Percentiles rank a stretch among this genome's conserved stretches.
These are phyloP conservation scores for Podila minutissima DNA, from an alignment of 192 early-diverging fungal genomes.

Conservation along the genomic window DNA sequence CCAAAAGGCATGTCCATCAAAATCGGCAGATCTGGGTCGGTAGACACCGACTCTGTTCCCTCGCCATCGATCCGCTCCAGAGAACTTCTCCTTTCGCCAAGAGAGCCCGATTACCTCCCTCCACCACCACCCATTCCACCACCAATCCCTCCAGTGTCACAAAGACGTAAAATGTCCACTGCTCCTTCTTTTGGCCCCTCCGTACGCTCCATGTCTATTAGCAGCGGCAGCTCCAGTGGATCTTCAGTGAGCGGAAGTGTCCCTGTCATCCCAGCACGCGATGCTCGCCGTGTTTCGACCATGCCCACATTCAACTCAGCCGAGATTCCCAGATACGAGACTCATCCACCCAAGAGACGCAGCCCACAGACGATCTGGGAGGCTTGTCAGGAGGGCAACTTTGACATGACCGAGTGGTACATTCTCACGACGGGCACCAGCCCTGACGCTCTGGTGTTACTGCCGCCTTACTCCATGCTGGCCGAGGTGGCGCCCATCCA, in stretches of 20 bases:
- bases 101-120: constrained; percentile 43
- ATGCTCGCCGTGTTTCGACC: constrained; percentile 38
- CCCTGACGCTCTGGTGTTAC: constrained; percentile 15
- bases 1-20: constrained; percentile 26
- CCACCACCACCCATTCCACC: constrained; percentile 39
- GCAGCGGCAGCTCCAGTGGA: constrained; percentile 38
- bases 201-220: constrained; percentile 40
- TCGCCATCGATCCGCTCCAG: constrained; percentile 17
- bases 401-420: constrained; percentile 34
- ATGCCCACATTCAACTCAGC: constrained; percentile 9
- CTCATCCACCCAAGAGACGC: constrained; percentile 11
- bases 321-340: constrained; percentile 18
- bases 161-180: constrained; percentile 29
- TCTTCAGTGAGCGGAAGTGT: constrained; percentile 14
- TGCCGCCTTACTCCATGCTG: constrained; percentile 41
- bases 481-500: constrained; percentile 43
- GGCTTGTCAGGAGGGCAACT: constrained; percentile 42
- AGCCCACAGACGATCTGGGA: constrained; percentile 37
- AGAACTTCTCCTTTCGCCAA: constrained; percentile 27
- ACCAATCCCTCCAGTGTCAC: constrained; percentile 44
- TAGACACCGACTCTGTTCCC: constrained; percentile 8
- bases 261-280: constrained; percentile 25
- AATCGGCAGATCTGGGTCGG: constrained; percentile 6
- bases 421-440: constrained; percentile 29
- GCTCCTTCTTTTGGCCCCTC: constrained; percentile 16